phyloP scores from a whole-genome alignment of 2,329 filamentous ascomycete species.

The Drechslerella coelobrocha region DNA sequence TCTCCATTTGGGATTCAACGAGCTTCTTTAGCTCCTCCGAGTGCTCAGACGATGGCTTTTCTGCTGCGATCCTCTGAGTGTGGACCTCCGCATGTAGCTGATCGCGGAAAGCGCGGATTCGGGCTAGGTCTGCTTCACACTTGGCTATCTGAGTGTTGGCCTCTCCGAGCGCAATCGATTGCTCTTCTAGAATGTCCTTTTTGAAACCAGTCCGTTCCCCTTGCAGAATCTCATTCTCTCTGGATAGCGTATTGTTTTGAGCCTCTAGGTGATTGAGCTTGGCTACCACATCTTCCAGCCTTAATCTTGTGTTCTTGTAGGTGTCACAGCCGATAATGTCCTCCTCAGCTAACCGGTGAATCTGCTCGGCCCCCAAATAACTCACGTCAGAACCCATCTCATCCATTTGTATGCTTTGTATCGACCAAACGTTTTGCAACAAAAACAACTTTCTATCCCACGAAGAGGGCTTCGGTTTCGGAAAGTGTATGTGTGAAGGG shows the following conservation, averaged over 20 bases:
- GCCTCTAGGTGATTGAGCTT: slow-evolving; percentile 90
- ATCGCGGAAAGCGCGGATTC: slow-evolving; percentile 83
- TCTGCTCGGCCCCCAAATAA: slow-evolving; percentile 59
- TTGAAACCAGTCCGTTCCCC: slow-evolving; percentile 84
- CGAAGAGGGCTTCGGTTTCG: slow-evolving; percentile 48
- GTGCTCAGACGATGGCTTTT: slow-evolving; percentile 72
- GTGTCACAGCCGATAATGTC: slow-evolving; percentile 91
- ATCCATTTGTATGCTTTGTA: slow-evolving; percentile 34
- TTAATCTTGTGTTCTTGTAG: slow-evolving; percentile 87
- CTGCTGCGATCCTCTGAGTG: slow-evolving; percentile 78
- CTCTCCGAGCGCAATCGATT: slow-evolving; percentile 74
- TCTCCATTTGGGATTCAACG: slow-evolving; percentile 76
- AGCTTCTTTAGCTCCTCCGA: slow-evolving; percentile 78
- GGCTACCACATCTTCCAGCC: slow-evolving; percentile 91
- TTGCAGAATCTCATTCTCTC: slow-evolving; percentile 84
- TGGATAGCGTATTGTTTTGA: slow-evolving; percentile 80
- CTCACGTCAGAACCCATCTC: slow-evolving; percentile 49
- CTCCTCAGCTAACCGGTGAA: slow-evolving; percentile 81
- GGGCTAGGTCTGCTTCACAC: slow-evolving; percentile 81
- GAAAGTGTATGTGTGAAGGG: slow-evolving; percentile 47
- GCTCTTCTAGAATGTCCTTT: slow-evolving; percentile 80
- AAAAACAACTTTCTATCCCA: slow-evolving; percentile 50
- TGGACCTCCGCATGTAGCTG: slow-evolving; percentile 82
- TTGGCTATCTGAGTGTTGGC: slow-evolving; percentile 81
- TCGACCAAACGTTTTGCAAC: slow-evolving; percentile 14